Percentiles rank a stretch among this genome's conserved stretches.
Evolutionary conservation across 202 grass and related monocot genomes (phyloP).

Genomic region (Bolboschoenoplectus hybrid): DNA sequence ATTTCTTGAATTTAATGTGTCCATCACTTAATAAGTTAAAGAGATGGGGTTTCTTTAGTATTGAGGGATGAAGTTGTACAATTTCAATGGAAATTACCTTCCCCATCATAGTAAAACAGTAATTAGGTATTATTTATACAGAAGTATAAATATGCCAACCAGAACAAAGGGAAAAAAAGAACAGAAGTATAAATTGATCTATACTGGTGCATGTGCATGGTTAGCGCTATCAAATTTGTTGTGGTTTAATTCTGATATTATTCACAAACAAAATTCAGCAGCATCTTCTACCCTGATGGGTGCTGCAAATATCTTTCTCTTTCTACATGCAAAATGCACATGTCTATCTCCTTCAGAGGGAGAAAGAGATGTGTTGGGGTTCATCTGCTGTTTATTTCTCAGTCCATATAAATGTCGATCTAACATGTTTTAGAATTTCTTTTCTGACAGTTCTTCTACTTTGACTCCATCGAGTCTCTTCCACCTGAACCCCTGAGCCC

Average conservation of each 20-base stretch:
- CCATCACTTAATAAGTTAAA: background rate
- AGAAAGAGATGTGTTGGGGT: background rate
- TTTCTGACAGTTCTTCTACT: conserved; percentile 80
- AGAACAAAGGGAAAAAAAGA: background rate
- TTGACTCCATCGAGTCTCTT: conserved; percentile 88
- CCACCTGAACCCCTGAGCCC: conserved; percentile 68
- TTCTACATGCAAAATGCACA: background rate
- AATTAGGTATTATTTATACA: background rate
- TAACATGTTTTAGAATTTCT: conserved; percentile 20
- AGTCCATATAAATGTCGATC: background rate
- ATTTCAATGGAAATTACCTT: conserved; percentile 6
- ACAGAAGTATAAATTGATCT: background rate
- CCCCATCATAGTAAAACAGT: conserved; percentile 12
- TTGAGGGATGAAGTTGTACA: background rate
- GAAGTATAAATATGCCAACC: background rate
- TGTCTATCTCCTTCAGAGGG: conserved; percentile 1
- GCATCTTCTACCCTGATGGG: background rate
- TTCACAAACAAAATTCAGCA: background rate
- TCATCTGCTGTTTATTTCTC: conserved; percentile 13
- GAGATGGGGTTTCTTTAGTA: background rate
- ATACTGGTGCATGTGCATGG: background rate
- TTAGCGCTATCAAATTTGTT: background rate
- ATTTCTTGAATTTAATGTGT: conserved; percentile 12
- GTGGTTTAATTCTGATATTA: background rate
- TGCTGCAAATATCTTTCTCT: background rate